A percentile compares a stretch with the other conserved stretches of the same genome.
Conservation (phyloP, 1,284 basidiomycete genomes). For the Ceratobasidium sp. region DNA sequence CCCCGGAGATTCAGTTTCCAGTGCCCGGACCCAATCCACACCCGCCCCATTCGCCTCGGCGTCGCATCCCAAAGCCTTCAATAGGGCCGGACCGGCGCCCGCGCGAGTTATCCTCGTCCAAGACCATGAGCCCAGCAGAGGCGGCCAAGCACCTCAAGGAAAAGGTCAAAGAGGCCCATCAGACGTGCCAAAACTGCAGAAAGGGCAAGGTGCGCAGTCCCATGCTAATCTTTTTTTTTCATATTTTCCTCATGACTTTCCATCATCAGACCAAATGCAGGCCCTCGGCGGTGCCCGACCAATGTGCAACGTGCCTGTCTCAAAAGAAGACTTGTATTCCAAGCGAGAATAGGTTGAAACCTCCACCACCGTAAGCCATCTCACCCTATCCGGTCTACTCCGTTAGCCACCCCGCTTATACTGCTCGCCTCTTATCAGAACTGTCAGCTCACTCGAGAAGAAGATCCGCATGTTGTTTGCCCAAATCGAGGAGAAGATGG, state of each 20-base stretch:
- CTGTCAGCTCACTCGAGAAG: background rate
- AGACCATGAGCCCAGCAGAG: background rate
- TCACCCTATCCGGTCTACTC: background rate
- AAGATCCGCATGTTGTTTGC: background rate
- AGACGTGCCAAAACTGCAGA: background rate
- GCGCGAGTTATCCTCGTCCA: background rate
- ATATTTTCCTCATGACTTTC: background rate
- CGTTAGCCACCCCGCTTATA: background rate
- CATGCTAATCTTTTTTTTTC: too few relatives aligned
- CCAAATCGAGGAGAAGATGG: background rate
- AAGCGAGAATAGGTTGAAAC: background rate
- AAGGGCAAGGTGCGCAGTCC: background rate
- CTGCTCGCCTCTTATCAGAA: background rate
- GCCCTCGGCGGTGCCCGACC: background rate
- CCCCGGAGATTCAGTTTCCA: background rate
- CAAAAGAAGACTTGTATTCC: background rate
- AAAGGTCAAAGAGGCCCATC: background rate
- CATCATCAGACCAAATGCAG: background rate
- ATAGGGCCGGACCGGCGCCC: background rate
- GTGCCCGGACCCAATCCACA: background rate
- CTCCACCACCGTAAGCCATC: background rate
- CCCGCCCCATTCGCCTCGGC: background rate
- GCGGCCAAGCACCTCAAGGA: background rate
- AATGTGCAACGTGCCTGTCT: background rate
- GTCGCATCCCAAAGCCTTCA: background rate